Evolutionary conservation across 2,329 filamentous ascomycete species (phyloP), one percentile per base, ranked within the genome.

Genomic region (Alternaria arborescens): DNA sequence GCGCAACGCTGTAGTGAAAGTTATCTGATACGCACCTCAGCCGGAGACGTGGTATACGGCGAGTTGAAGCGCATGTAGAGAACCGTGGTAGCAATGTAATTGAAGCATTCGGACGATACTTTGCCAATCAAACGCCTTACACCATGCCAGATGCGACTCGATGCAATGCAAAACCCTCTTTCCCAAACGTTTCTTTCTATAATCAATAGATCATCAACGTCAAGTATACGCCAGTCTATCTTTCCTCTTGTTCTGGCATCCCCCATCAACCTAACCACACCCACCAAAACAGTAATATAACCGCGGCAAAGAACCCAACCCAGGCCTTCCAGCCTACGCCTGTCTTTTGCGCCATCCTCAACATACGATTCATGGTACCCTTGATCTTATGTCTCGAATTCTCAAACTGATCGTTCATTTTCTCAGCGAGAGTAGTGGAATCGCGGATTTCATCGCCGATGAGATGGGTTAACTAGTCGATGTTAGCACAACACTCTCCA

Each of bases 251-350:
- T 18, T 12, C 16, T 18, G 16, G 8, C 43, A 11, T 30, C 16
- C 8, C 10, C 14, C 5, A 26, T 34, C 5, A 60, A 8, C 52
- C 57, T 61, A 97, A 79, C 94, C 94, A 97, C 60, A 98, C 94
- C 78, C 94, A 99, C 69, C 88, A 87, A 79, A 99, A 99, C 68
- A 98, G 78, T 56, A 94, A 76, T 64, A 90, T 87, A 18, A 98
- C 92, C 36, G 89, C 91, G 6, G 88, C 85, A 77, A 99, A 97
- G 81, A 99, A 99, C 43, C 83, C 85, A 52, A 97, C 78, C 95
- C 95, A 99, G 58, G 94, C 91, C 80, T 88, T 94, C 95, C 95
- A 99, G 73, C 93, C 90, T 10, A 99, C 90, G n/a, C 95, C 95
- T 2, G 94, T 97, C 72, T 89, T 86, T 82, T 98, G 88, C 5